A percentile compares a stretch with the other conserved stretches of the same genome.
phyloP scores from a whole-genome alignment of 176 grass and related monocot species.

The Raddia distichophylla region DNA sequence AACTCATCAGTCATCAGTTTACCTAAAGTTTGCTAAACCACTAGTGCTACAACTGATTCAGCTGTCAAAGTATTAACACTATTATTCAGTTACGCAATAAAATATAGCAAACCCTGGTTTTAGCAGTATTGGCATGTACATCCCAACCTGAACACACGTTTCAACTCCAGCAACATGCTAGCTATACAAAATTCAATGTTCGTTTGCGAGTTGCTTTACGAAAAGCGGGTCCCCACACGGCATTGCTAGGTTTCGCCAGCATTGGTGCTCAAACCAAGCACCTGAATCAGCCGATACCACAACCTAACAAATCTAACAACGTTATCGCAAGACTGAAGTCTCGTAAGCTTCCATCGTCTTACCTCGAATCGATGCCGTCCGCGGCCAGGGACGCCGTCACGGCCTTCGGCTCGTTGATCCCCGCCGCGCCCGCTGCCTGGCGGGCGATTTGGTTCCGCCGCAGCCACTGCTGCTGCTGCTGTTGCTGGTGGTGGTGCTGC shows the following conservation, averaged over 20 bases:
- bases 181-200: background rate
- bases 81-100: conserved; percentile 7
- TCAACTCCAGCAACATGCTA: background rate
- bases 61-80: background rate
- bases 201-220: background rate
- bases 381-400: conserved; percentile 38
- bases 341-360: conserved; percentile 17
- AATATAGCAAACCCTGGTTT: conserved; percentile 29
- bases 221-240: background rate
- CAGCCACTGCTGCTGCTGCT: conserved; percentile 81
- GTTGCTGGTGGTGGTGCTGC: conserved; percentile 3
- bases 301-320: background rate
- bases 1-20: background rate
- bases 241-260: conserved; percentile 28
- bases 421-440: conserved; percentile 42
- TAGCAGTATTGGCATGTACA: background rate
- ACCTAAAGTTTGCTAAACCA: background rate
- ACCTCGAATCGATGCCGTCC: conserved; percentile 64
- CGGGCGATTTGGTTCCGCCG: conserved; percentile 64
- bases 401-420: conserved; percentile 41
- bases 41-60: background rate
- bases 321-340: background rate
- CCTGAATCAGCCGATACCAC: conserved; percentile 14
- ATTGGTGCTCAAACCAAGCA: conserved; percentile 3
- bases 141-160: background rate